Base-by-base conservation (phyloP, 2,329 filamentous ascomycete species). In the Chalaropsis ovoidea region DNA sequence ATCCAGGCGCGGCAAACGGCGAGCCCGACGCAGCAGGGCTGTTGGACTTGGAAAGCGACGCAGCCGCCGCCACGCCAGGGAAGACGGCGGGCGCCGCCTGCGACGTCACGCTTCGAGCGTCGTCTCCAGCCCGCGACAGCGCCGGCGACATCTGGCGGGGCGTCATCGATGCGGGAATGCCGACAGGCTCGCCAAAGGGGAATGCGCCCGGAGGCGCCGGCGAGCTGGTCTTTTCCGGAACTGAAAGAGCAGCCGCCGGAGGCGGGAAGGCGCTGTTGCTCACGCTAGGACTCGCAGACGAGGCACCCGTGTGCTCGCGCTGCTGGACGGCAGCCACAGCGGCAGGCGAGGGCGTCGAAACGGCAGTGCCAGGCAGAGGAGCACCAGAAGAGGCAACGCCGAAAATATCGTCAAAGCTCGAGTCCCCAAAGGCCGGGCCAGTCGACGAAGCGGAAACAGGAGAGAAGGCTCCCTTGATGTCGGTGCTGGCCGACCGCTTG, bases 371-470 rank as follows among this genome's bases (percentile, higher is more conserved):
- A 10, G 82, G 80, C 27, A 35, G 27, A 42, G 61, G 24, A 63
- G 22, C 47, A 41, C n/a, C 27, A 24, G 66, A 35, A 45, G 65
- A 31, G 41, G 67, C 80, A 60, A 86, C 85, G 1, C 90, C 90
- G 74, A 95, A 96, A 56, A 96, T 85, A 71, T 88, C 91, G 72
- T 95, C 90, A 74, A 95, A 95, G 3, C 86, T 85, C 75, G 82
- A 86, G 69, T 89, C 86, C 61, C 80, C 78, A 66, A 79, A 78
- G 64, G 76, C 77, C 61, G 77, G 76, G 70, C 27, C 35, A 3
- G 77, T 76, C 49, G 76, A 71, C 11, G 80, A 75, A 13, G 80
- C 77, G 39, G 77, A 73, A n/a, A n/a, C 52, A 13, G 63, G 52
- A 3, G 68, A 83, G 22, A 67, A 84, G 15, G 80, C 76, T 49